Base-by-base conservation (phyloP, 176 grass and related monocot genomes). In the Triticum timopheevii region DNA sequence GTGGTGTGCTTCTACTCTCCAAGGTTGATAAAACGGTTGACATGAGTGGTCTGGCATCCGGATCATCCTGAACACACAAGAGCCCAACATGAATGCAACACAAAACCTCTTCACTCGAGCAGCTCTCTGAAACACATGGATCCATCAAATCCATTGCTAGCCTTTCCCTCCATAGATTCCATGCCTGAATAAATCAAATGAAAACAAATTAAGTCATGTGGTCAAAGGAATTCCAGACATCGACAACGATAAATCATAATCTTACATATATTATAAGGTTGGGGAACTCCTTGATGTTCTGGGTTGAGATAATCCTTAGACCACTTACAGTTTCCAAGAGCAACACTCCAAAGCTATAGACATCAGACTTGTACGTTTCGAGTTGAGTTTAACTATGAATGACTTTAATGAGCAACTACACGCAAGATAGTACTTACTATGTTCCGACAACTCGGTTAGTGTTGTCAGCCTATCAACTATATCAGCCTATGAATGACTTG, bases 251-350 rank as follows among this genome's bases (percentile, higher is more conserved):
- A 20, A 72, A 33, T 31, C 39, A 15, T 75, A 15, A 62, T 70
- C 88, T 90, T 82, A 90, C 88, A 52, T 93, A 84, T 72, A 74
- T 83, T 61, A 81, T 69, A 36, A 90, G 79, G 80, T 86, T 93
- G 20, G 87, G 77, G 81, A 83, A 90, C 13, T 83, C 76, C 10
- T 62, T 70, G 34, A 35, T 80, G 76, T 80, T 54, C 30, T 88
- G 20, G 23, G 45, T 79, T 62, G 42, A 75, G 68, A 88, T 90
- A 31, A 81, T 93, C 71, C 72, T 88, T 58, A 54, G 39, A 42
- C 92, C 88, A 78, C 52, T 85, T 20, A 88, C 79, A 85, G 84
- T 84, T 65, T 93, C 84, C 61, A 93, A n/a, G 64, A 87, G 77
- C 25, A 92, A 67, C 22, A 85, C 84, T 2, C 90, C 86, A 22